Conservation (phyloP, 768 basidiomycete genomes). For the Boletellus ananas region DNA sequence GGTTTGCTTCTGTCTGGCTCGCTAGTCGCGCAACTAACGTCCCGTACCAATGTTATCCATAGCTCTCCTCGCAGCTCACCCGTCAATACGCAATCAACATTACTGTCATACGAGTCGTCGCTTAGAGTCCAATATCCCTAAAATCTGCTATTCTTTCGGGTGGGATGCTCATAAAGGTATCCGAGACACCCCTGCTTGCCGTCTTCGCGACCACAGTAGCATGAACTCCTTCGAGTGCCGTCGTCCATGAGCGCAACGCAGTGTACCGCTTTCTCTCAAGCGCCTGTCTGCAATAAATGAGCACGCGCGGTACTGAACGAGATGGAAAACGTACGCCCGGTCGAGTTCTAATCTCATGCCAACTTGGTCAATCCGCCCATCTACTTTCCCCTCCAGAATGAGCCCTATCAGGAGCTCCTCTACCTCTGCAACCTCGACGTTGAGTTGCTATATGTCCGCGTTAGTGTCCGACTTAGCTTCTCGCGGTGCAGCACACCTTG, state of each 20-base stretch:
- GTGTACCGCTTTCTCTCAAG: slow-evolving; percentile 83
- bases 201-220: slow-evolving; percentile 73
- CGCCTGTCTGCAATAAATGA: slow-evolving; percentile 59
- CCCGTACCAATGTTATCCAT: not conserved
- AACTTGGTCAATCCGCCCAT: slow-evolving; percentile 96
- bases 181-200: slow-evolving; percentile 32
- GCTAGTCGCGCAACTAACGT: not conserved
- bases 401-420: slow-evolving; percentile 91
- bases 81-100: slow-evolving; percentile 4
- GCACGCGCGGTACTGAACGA: not conserved
- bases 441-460: slow-evolving; percentile 69
- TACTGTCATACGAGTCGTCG: slow-evolving; percentile 5
- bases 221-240: slow-evolving; percentile 75
- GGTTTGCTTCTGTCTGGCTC: slow-evolving; percentile 6
- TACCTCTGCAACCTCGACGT: slow-evolving; percentile 87
- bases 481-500: slow-evolving; percentile 50
- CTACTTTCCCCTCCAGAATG: slow-evolving; percentile 95
- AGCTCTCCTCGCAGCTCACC: not conserved
- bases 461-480: not conserved
- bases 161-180: slow-evolving; percentile 34
- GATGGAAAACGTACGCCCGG: slow-evolving; percentile 51
- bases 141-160: slow-evolving; percentile 32
- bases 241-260: slow-evolving; percentile 79
- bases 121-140: slow-evolving; percentile 26
- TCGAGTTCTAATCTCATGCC: slow-evolving; percentile 90